phyloP scores from a whole-genome alignment of 352 stramenopile species.

The Halophytophthora batemanensis region DNA sequence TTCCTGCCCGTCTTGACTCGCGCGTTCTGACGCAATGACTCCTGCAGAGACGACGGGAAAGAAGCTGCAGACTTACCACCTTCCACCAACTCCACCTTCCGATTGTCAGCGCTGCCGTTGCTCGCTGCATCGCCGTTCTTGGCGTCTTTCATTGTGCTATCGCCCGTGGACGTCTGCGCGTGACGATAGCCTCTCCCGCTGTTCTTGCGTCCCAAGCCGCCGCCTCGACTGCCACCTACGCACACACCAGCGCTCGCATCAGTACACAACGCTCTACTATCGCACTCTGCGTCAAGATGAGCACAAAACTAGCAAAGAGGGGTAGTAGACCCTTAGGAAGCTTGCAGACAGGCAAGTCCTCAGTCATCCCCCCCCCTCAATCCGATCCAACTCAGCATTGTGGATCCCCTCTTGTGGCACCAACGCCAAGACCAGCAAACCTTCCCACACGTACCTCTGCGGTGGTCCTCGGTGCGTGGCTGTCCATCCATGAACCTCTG shows the following conservation, averaged over 20 bases:
- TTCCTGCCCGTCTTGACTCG: slow-evolving; percentile 10
- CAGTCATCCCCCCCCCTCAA: too few species aligned
- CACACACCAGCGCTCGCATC: background rate
- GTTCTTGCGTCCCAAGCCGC: slow-evolving; percentile 18
- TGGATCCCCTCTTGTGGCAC: background rate
- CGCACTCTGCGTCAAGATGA: too few species aligned
- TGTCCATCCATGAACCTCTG: slow-evolving; percentile 34
- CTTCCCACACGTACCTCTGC: slow-evolving; percentile 17
- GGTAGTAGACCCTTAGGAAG: too few species aligned
- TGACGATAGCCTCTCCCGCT: slow-evolving; percentile 37
- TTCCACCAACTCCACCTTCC: slow-evolving; percentile 25
- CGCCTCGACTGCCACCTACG: slow-evolving; percentile 32
- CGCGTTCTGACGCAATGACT: slow-evolving; percentile 22
- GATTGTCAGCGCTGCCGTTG: slow-evolving; percentile 1
- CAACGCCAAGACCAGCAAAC: too few species aligned
- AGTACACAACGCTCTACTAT: too few species aligned
- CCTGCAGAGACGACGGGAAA: slow-evolving; percentile 55
- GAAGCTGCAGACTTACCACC: slow-evolving; percentile 8
- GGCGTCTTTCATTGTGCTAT: background rate
- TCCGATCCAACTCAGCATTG: background rate
- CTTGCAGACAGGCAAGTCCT: too few species aligned
- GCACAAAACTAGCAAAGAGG: too few species aligned
- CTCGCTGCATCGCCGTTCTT: background rate
- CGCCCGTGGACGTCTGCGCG: slow-evolving; percentile 25
- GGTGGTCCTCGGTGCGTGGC: slow-evolving; percentile 14